A percentile compares a stretch with the other conserved stretches of the same genome.
phyloP scores from a whole-genome alignment of 176 grass and related monocot genomes.

The Aechmea fasciata region DNA sequence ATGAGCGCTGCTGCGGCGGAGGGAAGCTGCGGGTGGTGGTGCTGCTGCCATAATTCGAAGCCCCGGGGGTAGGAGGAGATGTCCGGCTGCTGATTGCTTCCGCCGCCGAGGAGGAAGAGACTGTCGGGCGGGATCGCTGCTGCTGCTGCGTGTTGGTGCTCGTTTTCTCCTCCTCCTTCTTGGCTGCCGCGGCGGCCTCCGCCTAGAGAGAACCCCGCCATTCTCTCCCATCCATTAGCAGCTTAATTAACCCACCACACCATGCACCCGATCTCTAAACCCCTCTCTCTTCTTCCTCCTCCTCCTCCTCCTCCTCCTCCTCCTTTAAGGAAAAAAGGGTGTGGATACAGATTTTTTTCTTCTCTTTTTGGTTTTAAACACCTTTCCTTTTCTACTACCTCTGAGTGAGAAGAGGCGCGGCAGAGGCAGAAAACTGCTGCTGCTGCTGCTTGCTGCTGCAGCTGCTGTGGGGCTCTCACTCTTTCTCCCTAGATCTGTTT shows the following conservation, averaged over 20 bases:
- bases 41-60: conserved; percentile 24
- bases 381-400: neutral
- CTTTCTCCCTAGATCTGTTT: no score
- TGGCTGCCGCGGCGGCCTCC: neutral
- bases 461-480: neutral
- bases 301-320: neutral
- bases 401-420: conserved; percentile 1
- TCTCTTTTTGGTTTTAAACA: neutral
- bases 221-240: conserved; percentile 11
- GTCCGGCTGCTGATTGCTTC: neutral
- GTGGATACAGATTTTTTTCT: neutral
- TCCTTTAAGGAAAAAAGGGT: no score
- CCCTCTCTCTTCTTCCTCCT: neutral
- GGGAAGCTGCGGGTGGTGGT: conserved; percentile 4
- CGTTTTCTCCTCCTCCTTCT: neutral
- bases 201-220: conserved; percentile 19
- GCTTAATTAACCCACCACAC: neutral
- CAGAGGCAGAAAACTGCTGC: neutral
- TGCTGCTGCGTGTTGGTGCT: neutral
- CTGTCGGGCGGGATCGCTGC: conserved; percentile 2
- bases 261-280: no score
- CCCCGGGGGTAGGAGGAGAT: neutral
- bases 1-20: neutral
- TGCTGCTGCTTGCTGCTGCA: neutral
- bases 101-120: conserved; percentile 19